Conservation (phyloP, 192 early-diverging fungal species). For the Mortierella alpina region DNA sequence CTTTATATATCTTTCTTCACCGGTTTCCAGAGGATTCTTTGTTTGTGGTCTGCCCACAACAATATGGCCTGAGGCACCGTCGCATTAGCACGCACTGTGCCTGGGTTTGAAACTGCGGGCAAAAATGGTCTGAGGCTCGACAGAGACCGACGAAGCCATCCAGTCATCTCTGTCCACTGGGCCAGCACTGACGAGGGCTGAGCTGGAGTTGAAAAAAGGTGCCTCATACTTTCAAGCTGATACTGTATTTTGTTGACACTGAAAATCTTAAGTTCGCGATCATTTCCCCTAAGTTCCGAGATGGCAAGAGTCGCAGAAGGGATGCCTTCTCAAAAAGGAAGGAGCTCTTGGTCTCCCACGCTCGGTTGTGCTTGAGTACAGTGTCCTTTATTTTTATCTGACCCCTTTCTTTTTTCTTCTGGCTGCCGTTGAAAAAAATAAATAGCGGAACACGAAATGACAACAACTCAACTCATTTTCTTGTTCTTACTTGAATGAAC, state of each 20-base stretch:
- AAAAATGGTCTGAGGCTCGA: no score
- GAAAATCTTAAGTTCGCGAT: neutral
- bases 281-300: conserved; percentile 36
- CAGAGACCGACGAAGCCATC: no score
- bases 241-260: no score
- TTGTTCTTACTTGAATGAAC: neutral
- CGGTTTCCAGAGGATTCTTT: no score
- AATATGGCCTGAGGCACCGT: no score
- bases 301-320: neutral
- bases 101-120: no score
- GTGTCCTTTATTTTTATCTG: neutral
- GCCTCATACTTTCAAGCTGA: no score
- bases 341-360: conserved; percentile 34
- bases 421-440: neutral
- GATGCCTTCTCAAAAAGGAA: conserved; percentile 46
- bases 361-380: conserved; percentile 16
- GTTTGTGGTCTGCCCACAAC: no score
- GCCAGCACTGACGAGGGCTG: neutral
- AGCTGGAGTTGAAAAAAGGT: conserved; percentile 12
- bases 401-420: neutral
- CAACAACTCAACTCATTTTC: neutral
- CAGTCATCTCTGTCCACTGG: neutral
- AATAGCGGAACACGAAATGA: neutral
- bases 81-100: no score
- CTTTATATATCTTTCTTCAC: no score